phyloP scores from a whole-genome alignment of 2,329 filamentous ascomycete species.

The Cyphellophora europaea region DNA sequence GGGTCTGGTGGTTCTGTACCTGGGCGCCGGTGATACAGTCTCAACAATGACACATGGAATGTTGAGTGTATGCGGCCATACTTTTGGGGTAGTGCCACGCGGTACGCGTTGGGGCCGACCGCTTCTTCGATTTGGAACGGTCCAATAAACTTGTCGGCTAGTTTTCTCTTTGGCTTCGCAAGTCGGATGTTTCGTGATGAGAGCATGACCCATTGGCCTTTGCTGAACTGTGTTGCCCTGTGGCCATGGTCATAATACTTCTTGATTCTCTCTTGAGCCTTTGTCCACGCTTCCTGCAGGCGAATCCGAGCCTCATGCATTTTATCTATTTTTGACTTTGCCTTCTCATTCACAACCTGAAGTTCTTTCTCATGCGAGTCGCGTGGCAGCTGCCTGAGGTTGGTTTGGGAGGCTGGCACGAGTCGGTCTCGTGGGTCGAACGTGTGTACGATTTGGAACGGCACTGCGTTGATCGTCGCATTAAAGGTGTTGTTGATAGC shows the following conservation, averaged over 20 bases:
- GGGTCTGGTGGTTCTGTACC: not conserved
- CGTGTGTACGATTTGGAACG: not conserved
- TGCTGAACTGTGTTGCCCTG: not conserved
- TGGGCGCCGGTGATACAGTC: not conserved
- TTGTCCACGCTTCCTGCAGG: too few relatives aligned
- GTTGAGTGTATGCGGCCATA: not conserved
- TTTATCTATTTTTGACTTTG: too few relatives aligned
- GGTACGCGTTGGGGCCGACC: not conserved
- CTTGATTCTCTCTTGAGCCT: too few relatives aligned
- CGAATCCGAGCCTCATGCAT: too few relatives aligned
- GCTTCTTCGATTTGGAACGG: not conserved
- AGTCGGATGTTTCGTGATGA: not conserved
- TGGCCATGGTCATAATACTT: conserved; percentile 1
- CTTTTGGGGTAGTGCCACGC: not conserved
- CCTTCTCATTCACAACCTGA: too few relatives aligned
- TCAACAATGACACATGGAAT: not conserved
- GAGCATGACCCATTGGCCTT: not conserved
- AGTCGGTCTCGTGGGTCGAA: too few relatives aligned
- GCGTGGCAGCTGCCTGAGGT: too few relatives aligned
- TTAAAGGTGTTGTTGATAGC: not conserved
- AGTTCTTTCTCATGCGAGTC: too few relatives aligned
- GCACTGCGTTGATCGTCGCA: not conserved
- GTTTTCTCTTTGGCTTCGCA: not conserved
- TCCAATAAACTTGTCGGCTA: not conserved
- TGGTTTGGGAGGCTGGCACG: too few relatives aligned